Percentiles rank a stretch among this genome's conserved stretches.
These are phyloP conservation scores for Lyophyllum shimeji DNA, from an alignment of 768 basidiomycete genomes.

Conservation along the genomic window DNA sequence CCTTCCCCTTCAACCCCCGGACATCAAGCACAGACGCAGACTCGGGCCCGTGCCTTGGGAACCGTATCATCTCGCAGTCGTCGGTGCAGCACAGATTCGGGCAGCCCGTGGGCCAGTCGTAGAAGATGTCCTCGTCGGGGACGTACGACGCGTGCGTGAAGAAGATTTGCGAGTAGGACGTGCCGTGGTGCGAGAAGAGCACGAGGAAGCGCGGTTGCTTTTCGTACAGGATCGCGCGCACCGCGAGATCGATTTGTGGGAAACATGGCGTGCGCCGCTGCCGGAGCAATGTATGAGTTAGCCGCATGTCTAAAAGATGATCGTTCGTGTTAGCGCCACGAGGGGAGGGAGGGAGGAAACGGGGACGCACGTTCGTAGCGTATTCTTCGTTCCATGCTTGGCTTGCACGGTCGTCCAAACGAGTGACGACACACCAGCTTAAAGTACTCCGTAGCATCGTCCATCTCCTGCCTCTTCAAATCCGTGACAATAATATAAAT, in stretches of 20 bases:
- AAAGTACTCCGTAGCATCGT: conserved; percentile 77
- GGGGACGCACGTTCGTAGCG: conserved; percentile 64
- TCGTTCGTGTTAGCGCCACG: neutral
- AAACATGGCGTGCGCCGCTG: conserved; percentile 78
- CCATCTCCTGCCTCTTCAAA: conserved; percentile 78
- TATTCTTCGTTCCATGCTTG: conserved; percentile 64
- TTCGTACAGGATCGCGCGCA: conserved; percentile 75
- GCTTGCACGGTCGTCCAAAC: conserved; percentile 62
- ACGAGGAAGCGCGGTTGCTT: conserved; percentile 76
- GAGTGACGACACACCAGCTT: conserved; percentile 68
- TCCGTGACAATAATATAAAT: conserved; percentile 80
- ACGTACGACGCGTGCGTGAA: conserved; percentile 74
- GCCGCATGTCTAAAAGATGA: conserved; percentile 57
- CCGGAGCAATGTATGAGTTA: conserved; percentile 63
- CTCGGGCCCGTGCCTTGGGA: conserved; percentile 64
- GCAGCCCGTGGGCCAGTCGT: conserved; percentile 77
- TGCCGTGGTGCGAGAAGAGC: conserved; percentile 77
- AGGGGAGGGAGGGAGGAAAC: neutral
- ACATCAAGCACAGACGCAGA: conserved; percentile 63
- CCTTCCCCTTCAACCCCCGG: conserved; percentile 58
- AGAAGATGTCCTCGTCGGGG: conserved; percentile 70
- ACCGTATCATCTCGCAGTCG: conserved; percentile 82
- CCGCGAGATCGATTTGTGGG: conserved; percentile 76
- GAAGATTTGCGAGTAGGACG: conserved; percentile 79
- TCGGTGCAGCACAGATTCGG: conserved; percentile 79